Percentiles rank a stretch among this genome's conserved stretches.
These are phyloP conservation scores for Cladosporium sp. DNA, from an alignment of 2,329 filamentous ascomycete species.

Conservation along the genomic window DNA sequence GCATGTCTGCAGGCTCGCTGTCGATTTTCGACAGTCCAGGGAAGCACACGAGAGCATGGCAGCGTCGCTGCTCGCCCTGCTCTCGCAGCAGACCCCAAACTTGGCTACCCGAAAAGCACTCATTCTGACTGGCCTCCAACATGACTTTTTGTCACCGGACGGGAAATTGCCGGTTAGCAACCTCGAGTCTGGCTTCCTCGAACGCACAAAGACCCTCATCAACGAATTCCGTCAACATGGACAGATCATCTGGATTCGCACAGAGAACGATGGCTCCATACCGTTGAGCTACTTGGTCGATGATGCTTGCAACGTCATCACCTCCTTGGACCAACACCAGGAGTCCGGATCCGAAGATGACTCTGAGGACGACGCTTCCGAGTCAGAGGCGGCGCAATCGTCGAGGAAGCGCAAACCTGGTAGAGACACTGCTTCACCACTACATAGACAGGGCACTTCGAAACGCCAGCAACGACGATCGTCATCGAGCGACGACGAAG, in stretches of 20 bases:
- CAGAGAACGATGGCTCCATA: constrained; percentile 52
- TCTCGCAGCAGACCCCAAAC: constrained; percentile 43
- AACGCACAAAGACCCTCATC: constrained; percentile 62
- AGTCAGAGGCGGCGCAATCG: neutral
- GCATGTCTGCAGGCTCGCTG: neutral
- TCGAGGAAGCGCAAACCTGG: constrained; percentile 10
- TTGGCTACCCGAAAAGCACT: constrained; percentile 65
- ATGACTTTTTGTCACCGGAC: constrained; percentile 72
- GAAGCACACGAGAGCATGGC: neutral
- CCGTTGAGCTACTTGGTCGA: neutral
- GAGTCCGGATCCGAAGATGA: neutral
- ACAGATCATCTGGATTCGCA: constrained; percentile 80
- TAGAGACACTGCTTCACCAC: neutral
- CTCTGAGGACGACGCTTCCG: constrained; percentile 3
- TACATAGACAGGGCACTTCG: neutral
- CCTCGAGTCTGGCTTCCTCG: constrained; percentile 60
- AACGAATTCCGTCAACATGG: constrained; percentile 68
- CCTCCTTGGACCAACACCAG: neutral
- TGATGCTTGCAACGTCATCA: constrained; percentile 7
- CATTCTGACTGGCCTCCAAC: constrained; percentile 80
- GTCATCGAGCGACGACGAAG: neutral
- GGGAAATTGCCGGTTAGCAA: constrained; percentile 62
- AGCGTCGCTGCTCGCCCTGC: neutral
- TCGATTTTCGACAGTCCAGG: neutral
- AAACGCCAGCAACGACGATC: neutral